phyloP scores from a whole-genome alignment of 2,329 filamentous ascomycete species.

The Taxawa tesnikishii region DNA sequence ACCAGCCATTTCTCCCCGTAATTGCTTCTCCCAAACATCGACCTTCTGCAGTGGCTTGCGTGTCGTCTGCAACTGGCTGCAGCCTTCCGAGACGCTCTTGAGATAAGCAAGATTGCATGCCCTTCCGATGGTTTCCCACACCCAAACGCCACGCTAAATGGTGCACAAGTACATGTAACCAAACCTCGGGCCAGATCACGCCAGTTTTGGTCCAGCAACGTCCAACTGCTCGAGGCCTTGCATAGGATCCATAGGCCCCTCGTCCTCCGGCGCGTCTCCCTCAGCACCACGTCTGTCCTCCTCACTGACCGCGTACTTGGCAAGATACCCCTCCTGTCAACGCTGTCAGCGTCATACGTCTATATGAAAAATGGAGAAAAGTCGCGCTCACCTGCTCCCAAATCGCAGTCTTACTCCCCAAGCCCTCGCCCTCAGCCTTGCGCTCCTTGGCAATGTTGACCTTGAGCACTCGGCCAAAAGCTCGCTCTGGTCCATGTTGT shows the following conservation, averaged over 20 bases:
- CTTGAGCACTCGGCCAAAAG: conserved; percentile 87
- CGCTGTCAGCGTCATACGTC: conserved; percentile 10
- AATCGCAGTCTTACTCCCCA: conserved; percentile 86
- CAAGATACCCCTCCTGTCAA: conserved; percentile 77
- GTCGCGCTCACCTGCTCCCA: conserved; percentile 76
- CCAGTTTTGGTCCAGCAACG: conserved; percentile 79
- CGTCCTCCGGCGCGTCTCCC: conserved; percentile 36
- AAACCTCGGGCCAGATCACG: conserved; percentile 31
- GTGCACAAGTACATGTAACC: neutral
- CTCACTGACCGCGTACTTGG: conserved; percentile 73
- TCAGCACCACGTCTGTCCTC: conserved; percentile 58
- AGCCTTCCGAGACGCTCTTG: no score
- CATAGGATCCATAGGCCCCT: conserved; percentile 71
- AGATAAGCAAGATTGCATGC: no score
- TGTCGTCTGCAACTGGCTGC: no score
- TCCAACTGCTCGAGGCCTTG: conserved; percentile 87
- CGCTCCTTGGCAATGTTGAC: conserved; percentile 86
- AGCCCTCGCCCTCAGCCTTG: conserved; percentile 73
- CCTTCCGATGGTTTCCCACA: no score
- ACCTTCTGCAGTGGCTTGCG: no score
- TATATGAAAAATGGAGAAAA: conserved; percentile 1
- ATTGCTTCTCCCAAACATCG: no score
- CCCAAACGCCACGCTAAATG: conserved; percentile 7
- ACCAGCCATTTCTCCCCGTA: no score
- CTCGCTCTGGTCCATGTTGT: conserved; percentile 98